Conservation (phyloP, 345 rosid species). For the Psidium guajava region DNA sequence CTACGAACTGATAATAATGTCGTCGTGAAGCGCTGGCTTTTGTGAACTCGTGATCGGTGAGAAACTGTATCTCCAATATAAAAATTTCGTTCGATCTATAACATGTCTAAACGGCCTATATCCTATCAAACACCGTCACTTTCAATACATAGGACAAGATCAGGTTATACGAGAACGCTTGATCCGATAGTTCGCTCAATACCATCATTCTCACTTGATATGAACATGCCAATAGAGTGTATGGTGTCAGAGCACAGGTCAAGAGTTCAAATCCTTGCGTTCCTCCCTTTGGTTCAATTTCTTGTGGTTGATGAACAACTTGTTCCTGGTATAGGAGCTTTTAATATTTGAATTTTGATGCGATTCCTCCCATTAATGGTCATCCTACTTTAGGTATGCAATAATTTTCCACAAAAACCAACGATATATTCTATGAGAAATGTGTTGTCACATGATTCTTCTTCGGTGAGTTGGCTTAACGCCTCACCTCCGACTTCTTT, state of each 20-base stretch:
- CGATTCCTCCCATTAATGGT: too few relatives aligned
- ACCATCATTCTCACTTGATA: not conserved
- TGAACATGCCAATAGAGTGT: not conserved
- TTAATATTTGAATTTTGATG: not conserved
- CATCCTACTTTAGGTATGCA: too few relatives aligned
- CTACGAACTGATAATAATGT: not conserved
- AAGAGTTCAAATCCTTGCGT: not conserved
- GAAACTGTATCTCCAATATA: not conserved
- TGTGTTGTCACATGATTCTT: not conserved
- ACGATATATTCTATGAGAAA: not conserved
- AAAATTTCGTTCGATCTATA: not conserved
- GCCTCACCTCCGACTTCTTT: not conserved
- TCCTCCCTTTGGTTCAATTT: not conserved
- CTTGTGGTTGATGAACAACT: not conserved
- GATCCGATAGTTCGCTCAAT: not conserved
- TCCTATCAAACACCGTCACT: not conserved
- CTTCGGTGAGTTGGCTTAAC: not conserved
- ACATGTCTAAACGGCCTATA: not conserved
- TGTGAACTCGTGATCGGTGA: not conserved
- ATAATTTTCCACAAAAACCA: too few relatives aligned
- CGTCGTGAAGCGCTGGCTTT: not conserved
- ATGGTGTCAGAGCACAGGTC: not conserved
- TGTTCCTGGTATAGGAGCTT: not conserved
- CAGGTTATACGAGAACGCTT: not conserved
- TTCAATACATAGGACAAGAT: not conserved